A percentile compares a stretch with the other conserved stretches of the same genome.
Conservation (phyloP, 768 basidiomycete genomes). For the Trametes cinnabarina region DNA sequence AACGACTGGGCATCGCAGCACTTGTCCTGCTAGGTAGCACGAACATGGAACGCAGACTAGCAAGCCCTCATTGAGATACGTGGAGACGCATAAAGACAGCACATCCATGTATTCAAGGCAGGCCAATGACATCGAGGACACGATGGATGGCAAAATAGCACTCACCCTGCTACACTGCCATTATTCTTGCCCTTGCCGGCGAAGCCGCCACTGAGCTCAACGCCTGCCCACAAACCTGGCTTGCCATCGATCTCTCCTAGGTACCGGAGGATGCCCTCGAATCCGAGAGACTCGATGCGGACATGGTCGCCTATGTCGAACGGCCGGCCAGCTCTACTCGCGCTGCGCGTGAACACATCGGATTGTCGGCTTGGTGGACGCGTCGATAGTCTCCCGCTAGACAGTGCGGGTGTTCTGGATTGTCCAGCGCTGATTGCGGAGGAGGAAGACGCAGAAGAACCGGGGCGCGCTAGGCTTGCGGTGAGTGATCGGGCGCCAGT, state of each 20-base stretch:
- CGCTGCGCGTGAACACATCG: conserved; percentile 49
- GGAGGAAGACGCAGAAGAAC: conserved; percentile 60
- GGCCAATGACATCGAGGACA: background rate
- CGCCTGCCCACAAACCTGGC: conserved; percentile 88
- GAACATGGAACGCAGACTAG: too few relatives aligned
- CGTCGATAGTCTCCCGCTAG: conserved; percentile 53
- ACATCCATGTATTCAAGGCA: background rate
- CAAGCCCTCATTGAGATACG: too few relatives aligned
- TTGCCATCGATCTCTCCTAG: conserved; percentile 88
- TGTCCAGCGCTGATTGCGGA: conserved; percentile 35
- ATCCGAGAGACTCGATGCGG: conserved; percentile 82
- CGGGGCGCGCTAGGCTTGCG: conserved; percentile 48
- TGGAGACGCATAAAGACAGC: background rate
- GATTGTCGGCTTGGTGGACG: conserved; percentile 69
- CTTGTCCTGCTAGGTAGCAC: too few relatives aligned
- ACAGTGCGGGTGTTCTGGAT: conserved; percentile 25
- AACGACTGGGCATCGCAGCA: too few relatives aligned
- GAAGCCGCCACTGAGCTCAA: conserved; percentile 85
- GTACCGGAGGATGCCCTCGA: conserved; percentile 80
- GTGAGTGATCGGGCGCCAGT: conserved; percentile 42
- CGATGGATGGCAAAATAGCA: conserved; percentile 16
- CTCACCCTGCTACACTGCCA: conserved; percentile 86
- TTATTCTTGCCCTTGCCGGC: conserved; percentile 94
- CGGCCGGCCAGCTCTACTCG: conserved; percentile 42
- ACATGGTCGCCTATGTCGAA: conserved; percentile 82